phyloP scores from a whole-genome alignment of 1,284 basidiomycete genomes.

The Vanrija sp. region DNA sequence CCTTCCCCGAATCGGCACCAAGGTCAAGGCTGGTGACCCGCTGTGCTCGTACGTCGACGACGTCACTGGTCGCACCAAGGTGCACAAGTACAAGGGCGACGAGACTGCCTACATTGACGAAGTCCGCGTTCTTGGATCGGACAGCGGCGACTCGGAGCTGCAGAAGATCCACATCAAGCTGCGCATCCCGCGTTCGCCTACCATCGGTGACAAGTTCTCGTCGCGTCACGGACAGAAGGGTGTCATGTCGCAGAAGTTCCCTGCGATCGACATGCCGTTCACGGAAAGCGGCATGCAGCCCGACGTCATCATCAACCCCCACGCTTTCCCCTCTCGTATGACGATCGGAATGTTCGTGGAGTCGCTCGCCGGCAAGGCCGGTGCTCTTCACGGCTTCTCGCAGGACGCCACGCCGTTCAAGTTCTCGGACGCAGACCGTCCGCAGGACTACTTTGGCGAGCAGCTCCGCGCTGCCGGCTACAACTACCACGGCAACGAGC shows the following conservation, averaged over 20 bases:
- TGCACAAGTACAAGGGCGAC: conserved; percentile 96
- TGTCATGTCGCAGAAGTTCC: conserved; percentile 99
- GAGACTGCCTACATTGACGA: conserved; percentile 87
- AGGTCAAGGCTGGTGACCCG: conserved; percentile 69
- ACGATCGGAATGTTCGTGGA: conserved; percentile 99
- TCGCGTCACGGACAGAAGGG: conserved; percentile 99
- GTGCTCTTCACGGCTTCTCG: conserved; percentile 94
- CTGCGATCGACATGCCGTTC: conserved; percentile 97
- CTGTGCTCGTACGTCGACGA: conserved; percentile 84
- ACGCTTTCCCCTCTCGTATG: conserved; percentile 99
- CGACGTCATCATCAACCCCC: conserved; percentile 99
- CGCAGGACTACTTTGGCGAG: conserved; percentile 94
- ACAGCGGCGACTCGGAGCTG: conserved; percentile 78
- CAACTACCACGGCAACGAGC: conserved; percentile 99
- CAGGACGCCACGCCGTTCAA: conserved; percentile 98
- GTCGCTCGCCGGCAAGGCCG: conserved; percentile 97
- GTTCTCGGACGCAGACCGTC: conserved; percentile 95
- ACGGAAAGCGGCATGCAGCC: conserved; percentile 98
- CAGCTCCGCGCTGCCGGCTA: conserved; percentile 92
- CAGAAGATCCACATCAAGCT: conserved; percentile 94
- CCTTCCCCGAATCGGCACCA: conserved; percentile 71
- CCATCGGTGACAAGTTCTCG: conserved; percentile 99
- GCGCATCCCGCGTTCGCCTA: conserved; percentile 88
- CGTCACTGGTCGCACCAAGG: conserved; percentile 73
- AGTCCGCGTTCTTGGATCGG: conserved; percentile 85